Evolutionary conservation across 2,329 filamentous ascomycete species (phyloP), one percentile per base, ranked within the genome.

Genomic region (Cladosporium colombiae): DNA sequence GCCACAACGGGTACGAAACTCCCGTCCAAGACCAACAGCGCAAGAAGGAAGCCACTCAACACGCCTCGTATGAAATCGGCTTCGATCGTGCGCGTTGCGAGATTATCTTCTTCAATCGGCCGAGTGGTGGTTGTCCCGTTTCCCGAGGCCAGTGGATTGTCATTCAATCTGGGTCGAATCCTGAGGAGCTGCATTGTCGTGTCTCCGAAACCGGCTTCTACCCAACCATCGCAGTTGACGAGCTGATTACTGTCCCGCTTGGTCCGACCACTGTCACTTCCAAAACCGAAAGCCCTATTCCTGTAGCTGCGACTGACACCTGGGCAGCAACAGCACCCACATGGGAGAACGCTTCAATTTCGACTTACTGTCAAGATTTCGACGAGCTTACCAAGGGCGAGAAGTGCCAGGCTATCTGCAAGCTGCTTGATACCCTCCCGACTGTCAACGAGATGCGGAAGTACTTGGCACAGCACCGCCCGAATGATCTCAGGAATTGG

Each of bases 351-450:
- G 78, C 76, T 2, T 73, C 67, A 7, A 79, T 81, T 64, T 73
- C 78, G 50, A 68, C 82, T 10, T 90, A 87, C 71, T 76, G 84
- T 62, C 75, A 81, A 16, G 84, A 88, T 61, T 86, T 91, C 56
- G 87, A 90, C 66, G 78, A 83, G 2, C 74, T 91, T 14, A 33
- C 72, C 0, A 70, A 79, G 0, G 1, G 37, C 0, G 71, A 78
- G 2, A 89, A 89, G 72, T 77, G 78, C 29, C 77, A 81, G 3
- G 78, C 78, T 1, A 83, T 88, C 14, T 80, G 86, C 62, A 74
- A 78, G 4, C 73, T 88, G 23, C 77, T 92, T 0, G 80, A 86
- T 14, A 81, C 84, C 1, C 79, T 92, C 2, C 91, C 91, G 0
- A 78, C 83, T 1, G 84, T 93, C 3, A 72, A 79, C 14, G 79